Percentiles rank a stretch among this genome's conserved stretches.
Conservation (phyloP, 352 stramenopile genomes). For the Phytophthora meadii region DNA sequence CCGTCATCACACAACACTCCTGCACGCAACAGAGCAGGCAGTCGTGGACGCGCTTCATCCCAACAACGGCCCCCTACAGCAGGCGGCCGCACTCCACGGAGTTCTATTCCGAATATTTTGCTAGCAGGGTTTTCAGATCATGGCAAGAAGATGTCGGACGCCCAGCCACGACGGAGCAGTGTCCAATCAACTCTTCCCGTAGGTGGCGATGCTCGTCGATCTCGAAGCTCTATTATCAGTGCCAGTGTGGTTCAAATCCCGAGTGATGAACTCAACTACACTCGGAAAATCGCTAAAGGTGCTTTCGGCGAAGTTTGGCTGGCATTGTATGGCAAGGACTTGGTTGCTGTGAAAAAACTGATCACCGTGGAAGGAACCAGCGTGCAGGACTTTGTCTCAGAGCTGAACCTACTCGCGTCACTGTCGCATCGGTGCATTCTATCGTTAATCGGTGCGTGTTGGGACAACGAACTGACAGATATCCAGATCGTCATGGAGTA, state of each 20-base stretch:
- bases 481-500: slow-evolving; percentile 86
- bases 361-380: slow-evolving; percentile 59
- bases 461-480: slow-evolving; percentile 71
- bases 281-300: slow-evolving; percentile 79
- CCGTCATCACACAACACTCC: slow-evolving; percentile 40
- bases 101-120: slow-evolving; percentile 41
- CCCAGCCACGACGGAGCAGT: slow-evolving; percentile 41
- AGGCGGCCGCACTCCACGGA: slow-evolving; percentile 34
- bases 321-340: slow-evolving; percentile 63
- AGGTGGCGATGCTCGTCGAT: slow-evolving; percentile 19
- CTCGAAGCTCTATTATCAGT: slow-evolving; percentile 45
- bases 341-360: slow-evolving; percentile 88
- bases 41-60: slow-evolving; percentile 41
- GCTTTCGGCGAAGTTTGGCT: slow-evolving; percentile 87
- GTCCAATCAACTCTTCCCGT: slow-evolving; percentile 34
- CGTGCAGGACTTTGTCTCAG: slow-evolving; percentile 73
- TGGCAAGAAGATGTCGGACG: slow-evolving; percentile 45
- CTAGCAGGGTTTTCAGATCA: slow-evolving; percentile 40
- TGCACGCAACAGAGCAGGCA: slow-evolving; percentile 30
- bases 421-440: slow-evolving; percentile 83
- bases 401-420: slow-evolving; percentile 84
- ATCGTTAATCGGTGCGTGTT: slow-evolving; percentile 72
- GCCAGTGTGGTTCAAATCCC: slow-evolving; percentile 62
- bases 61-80: slow-evolving; percentile 34
- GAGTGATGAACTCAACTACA: slow-evolving; percentile 80